phyloP scores from a whole-genome alignment of 2,329 filamentous ascomycete genomes.

The Pestalotiopsis sp. region DNA sequence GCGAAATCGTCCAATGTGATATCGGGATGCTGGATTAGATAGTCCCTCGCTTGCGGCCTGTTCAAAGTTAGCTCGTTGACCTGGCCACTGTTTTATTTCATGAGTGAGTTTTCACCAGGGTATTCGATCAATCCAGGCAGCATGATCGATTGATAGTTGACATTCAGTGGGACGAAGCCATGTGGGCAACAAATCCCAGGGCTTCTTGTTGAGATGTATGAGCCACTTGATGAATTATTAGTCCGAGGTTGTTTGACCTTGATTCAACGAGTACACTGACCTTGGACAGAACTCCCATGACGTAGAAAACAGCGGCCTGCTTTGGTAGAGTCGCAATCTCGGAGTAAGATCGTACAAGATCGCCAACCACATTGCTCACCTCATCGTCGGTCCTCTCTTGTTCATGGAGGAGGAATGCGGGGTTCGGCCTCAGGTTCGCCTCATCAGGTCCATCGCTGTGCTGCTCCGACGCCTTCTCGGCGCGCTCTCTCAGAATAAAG shows the following conservation, averaged over 20 bases:
- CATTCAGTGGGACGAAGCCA: conserved; percentile 29
- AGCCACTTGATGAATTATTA: conserved; percentile 24
- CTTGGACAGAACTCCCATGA: conserved; percentile 30
- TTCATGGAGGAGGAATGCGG: conserved; percentile 25
- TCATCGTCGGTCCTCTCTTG: conserved; percentile 26
- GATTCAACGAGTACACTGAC: conserved; percentile 13
- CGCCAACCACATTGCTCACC: conserved; percentile 33
- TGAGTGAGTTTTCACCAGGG: conserved; percentile 23
- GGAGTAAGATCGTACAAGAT: conserved; percentile 29
- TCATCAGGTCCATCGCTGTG: neutral
- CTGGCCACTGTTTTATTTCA: neutral
- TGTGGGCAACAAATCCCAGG: conserved; percentile 30
- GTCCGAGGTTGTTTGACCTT: neutral
- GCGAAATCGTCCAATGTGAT: conserved; percentile 34
- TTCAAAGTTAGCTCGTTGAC: neutral
- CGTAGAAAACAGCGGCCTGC: conserved; percentile 32
- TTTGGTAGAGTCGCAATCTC: conserved; percentile 32
- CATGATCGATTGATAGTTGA: conserved; percentile 28
- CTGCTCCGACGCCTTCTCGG: conserved; percentile 15
- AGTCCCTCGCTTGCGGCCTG: conserved; percentile 31
- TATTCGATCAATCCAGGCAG: conserved; percentile 33
- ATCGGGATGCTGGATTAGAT: conserved; percentile 29
- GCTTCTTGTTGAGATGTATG: conserved; percentile 29
- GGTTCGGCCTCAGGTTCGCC: conserved; percentile 21
- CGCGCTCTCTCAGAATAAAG: conserved; percentile 23